Conservation (phyloP, 2,329 filamentous ascomycete species). For the Paraconiothyrium sp. region DNA sequence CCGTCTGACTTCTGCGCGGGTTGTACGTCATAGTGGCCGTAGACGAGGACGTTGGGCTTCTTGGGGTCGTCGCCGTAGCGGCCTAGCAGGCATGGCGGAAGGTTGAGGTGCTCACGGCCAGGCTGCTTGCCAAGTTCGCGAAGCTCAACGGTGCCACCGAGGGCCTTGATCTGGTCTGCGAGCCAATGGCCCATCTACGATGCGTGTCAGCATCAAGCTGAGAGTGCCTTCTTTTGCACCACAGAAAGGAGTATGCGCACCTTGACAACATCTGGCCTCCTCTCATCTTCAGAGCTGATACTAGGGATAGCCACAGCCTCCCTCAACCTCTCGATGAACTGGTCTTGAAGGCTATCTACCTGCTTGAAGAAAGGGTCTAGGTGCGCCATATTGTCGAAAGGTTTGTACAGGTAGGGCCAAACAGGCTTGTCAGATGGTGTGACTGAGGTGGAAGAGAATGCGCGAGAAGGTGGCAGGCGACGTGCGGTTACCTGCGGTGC, state of each 20-base stretch:
- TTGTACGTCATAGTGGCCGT: conserved; percentile 99
- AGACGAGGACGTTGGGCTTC: conserved; percentile 95
- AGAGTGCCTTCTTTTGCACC: too few relatives aligned
- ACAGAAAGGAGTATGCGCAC: conserved; percentile 29
- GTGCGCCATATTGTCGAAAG: conserved; percentile 76
- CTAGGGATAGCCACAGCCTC: conserved; percentile 97
- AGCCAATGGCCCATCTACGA: conserved; percentile 88
- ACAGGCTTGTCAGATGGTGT: conserved; percentile 18
- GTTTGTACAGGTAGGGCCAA: conserved; percentile 61
- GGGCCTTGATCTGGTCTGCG: conserved; percentile 78
- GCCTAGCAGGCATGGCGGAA: conserved; percentile 90
- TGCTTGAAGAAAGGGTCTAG: conserved; percentile 93
- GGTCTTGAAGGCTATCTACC: conserved; percentile 80
- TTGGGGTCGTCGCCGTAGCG: conserved; percentile 91
- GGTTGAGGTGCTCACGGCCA: conserved; percentile 86
- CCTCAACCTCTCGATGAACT: conserved; percentile 89
- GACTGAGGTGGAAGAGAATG: conserved; percentile 17
- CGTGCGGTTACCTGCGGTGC: conserved; percentile 45
- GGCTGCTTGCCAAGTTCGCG: conserved; percentile 91
- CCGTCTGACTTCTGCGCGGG: conserved; percentile 92
- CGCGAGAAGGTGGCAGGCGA: conserved; percentile 27
- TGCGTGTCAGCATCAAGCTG: conserved; percentile 9
- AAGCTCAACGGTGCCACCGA: conserved; percentile 89
- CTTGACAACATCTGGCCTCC: conserved; percentile 89
- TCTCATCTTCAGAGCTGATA: conserved; percentile 88